Evolutionary conservation across 345 rosid species (phyloP), one percentile per base, ranked within the genome.

Genomic region (Pugionium dolabratum): DNA sequence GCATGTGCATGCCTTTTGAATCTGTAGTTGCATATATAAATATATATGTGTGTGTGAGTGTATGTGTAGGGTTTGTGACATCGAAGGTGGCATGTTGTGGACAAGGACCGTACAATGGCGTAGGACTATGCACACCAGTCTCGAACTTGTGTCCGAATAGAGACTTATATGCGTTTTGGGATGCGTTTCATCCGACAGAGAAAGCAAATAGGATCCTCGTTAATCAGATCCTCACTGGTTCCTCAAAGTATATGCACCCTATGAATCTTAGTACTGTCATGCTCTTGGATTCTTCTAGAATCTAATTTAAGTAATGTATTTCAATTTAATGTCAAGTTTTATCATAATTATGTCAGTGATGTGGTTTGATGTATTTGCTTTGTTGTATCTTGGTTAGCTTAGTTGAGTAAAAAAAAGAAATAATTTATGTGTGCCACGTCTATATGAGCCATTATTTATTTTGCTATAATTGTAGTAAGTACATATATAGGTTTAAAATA

Each of bases 121-220:
- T 89, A 10, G 96, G 96, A 54, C 69, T 87, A 7, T 89, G 96
- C 70, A 85, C 96, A 5, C 18, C 48, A 9, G 62, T 76, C 26
- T 89, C 88, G 4, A 87, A 78, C 78, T 52, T 89, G 69, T 89
- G 96, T 81, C 88, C 78, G 2, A 69, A 89, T 76, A 73, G 91
- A 70, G 83, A 82, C 11, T 1, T 76, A 2, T 79, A 66, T 65
- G 94, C 71, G 3, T 84, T 87, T 55, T 89, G 89, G 96, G 96
- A 89, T 68, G 69, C 86, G 71, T 89, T 83, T 62, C 96, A 89
- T 26, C 96, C 96, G 9, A 69, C 94, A 3, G 88, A 89, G 61
- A 89, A 67, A 60, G 94, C 91, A 1, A 85, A 85, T 70, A 57
- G 80, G 43, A 43, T 86, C 30, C 79, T 89, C 2, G 94, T 85